Evolutionary conservation across 73 alveolate genomes (phyloP).

Genomic region (Uronychia setigera): DNA sequence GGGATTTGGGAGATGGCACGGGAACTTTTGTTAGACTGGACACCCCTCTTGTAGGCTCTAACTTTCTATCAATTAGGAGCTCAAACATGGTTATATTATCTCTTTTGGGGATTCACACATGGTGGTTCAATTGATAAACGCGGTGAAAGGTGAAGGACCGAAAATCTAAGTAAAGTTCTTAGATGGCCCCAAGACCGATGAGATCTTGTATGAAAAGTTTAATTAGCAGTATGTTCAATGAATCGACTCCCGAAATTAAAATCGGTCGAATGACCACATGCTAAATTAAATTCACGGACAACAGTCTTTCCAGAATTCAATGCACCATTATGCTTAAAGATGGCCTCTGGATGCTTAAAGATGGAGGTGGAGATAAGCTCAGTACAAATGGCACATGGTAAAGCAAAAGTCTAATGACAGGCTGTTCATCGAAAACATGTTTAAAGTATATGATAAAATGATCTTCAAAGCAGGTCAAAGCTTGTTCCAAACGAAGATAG

Average conservation of each 20-base stretch:
- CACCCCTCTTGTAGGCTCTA: slow-evolving; percentile 23
- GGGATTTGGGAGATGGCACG: slow-evolving; percentile 80
- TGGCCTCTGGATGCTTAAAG: slow-evolving; percentile 61
- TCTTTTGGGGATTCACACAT: slow-evolving; percentile 77
- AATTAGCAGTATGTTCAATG: slow-evolving; percentile 2
- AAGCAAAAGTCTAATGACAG: too few species aligned
- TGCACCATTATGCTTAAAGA: slow-evolving; percentile 36
- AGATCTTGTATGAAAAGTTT: slow-evolving; percentile 18
- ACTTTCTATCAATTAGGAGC: slow-evolving; percentile 14
- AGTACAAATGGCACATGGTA: slow-evolving; percentile 78
- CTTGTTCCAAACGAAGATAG: slow-evolving; percentile 25
- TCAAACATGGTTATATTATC: slow-evolving; percentile 60
- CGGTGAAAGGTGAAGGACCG: background rate
- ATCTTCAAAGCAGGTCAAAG: slow-evolving; percentile 68
- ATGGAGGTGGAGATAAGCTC: slow-evolving; percentile 63
- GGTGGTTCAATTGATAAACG: slow-evolving; percentile 46
- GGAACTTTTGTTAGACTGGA: slow-evolving; percentile 75
- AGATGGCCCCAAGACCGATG: slow-evolving; percentile 80
- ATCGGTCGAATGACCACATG: slow-evolving; percentile 68
- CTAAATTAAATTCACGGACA: slow-evolving; percentile 73
- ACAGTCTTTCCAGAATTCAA: slow-evolving; percentile 69
- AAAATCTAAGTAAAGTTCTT: slow-evolving; percentile 62
- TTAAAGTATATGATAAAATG: slow-evolving; percentile 56
- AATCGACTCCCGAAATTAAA: slow-evolving; percentile 13
- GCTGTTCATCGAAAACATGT: slow-evolving; percentile 62